Evolutionary conservation across 345 rosid genomes (phyloP).

Genomic region (Streptanthus diversifolius): DNA sequence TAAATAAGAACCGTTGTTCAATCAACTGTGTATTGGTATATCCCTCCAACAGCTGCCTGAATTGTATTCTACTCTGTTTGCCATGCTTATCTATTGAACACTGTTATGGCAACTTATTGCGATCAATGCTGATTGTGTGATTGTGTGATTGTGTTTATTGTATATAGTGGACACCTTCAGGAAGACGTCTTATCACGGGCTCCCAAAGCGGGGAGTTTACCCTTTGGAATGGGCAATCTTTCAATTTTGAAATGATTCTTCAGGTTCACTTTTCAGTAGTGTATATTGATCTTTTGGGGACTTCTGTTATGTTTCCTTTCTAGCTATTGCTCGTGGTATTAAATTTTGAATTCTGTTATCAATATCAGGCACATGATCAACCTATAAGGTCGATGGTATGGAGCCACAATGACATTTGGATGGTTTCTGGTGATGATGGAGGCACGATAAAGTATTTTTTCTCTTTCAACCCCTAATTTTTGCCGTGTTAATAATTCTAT

Average conservation of each 20-base stretch:
- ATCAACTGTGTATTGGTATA: slow-evolving; percentile 88
- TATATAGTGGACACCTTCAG: slow-evolving; percentile 93
- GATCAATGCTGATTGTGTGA: slow-evolving; percentile 30
- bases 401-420: slow-evolving; percentile 98
- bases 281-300: neutral
- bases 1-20: slow-evolving; percentile 93
- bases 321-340: neutral
- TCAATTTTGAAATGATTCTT: slow-evolving; percentile 95
- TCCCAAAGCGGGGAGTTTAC: slow-evolving; percentile 98
- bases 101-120: neutral
- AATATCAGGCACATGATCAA: slow-evolving; percentile 88
- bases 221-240: slow-evolving; percentile 98
- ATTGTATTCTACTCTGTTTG: slow-evolving; percentile 2
- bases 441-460: slow-evolving; percentile 74
- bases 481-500: neutral
- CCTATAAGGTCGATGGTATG: slow-evolving; percentile 97
- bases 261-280: slow-evolving; percentile 51
- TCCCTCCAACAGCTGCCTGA: neutral
- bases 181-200: slow-evolving; percentile 93
- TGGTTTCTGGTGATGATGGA: slow-evolving; percentile 99
- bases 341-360: slow-evolving; percentile 41
- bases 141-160: slow-evolving; percentile 33
- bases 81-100: neutral
- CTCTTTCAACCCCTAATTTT: neutral
- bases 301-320: neutral